Evolutionary conservation across 1,284 basidiomycete genomes (phyloP), one percentile per base, ranked within the genome.

Genomic region (Naganishia liquefaciens): DNA sequence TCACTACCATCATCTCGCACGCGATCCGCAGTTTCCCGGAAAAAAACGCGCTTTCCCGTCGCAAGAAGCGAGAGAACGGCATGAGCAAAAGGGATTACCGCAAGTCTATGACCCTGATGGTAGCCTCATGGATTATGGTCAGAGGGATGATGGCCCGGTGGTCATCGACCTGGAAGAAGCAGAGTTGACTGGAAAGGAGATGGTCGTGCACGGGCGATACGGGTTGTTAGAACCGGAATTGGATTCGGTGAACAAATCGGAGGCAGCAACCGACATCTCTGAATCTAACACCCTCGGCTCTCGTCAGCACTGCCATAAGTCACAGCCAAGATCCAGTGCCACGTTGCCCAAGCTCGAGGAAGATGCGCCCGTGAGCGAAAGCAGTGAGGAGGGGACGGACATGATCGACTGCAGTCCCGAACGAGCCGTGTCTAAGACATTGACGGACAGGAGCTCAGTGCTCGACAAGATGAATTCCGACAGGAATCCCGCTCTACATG

Each of bases 41-140:
- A 10, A 10, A 7, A 46, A 49, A 27, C 44, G 46, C 11, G 57
- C 57, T 33, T 60, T 60, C 21, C 46, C 57, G 23, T 60, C 57
- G 3, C 11, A 23, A 10, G 46, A 49, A 40, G 57, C 57, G 23
- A 40, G 57, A 46, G 33, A 50, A 27, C 33, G 57, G n/a, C 57
- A 50, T 25, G n/a, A 4, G 17, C 28, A n/a, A 13, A 6, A 23
- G 15, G 33, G 28, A 9, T 19, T 17, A 7, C 57, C 46, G 13
- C 57, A 50, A n/a, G 57, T 60, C 3, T 60, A 50, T 39, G 57
- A 50, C 39, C 57, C 57, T 27, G 57, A 60, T 49, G 47, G 57
- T 11, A 9, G 27, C 27, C 57, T 33, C n/a, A 23, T 60, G 11
- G n/a, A 49, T 9, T 19, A 5, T 2, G 30, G n/a, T 13, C 15